Percentiles rank a stretch among this genome's conserved stretches.
phyloP scores from a whole-genome alignment of 768 basidiomycete species.

The Termitomyces sp. region DNA sequence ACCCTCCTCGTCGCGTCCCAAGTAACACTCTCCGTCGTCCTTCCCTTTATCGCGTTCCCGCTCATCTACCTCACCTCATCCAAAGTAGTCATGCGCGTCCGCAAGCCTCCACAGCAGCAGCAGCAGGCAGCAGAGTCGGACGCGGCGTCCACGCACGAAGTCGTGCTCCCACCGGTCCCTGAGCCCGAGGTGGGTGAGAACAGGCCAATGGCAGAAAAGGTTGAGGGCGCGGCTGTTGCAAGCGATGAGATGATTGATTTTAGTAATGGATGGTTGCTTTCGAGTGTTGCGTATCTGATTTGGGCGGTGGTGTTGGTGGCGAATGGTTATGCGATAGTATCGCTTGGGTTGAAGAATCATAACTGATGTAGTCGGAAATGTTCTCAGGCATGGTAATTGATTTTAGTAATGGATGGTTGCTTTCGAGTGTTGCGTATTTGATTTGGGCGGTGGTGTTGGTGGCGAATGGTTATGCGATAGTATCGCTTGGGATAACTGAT shows the following conservation, averaged over 20 bases:
- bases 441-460: slow-evolving; percentile 47
- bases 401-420: slow-evolving; percentile 36
- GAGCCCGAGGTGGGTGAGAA: slow-evolving; percentile 5
- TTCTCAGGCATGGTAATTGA: too few species aligned
- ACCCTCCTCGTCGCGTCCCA: slow-evolving; percentile 75
- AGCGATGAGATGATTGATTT: slow-evolving; percentile 32
- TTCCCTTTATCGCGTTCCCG: slow-evolving; percentile 75
- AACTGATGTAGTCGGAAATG: neutral
- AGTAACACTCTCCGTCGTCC: slow-evolving; percentile 68
- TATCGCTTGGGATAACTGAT: slow-evolving; percentile 30
- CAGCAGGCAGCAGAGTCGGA: too few species aligned
- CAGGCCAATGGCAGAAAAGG: slow-evolving; percentile 10
- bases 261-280: slow-evolving; percentile 38
- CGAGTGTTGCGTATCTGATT: slow-evolving; percentile 41
- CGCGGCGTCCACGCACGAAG: too few species aligned
- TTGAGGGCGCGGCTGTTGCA: slow-evolving; percentile 10
- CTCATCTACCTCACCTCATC: slow-evolving; percentile 68
- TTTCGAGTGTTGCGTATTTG: slow-evolving; percentile 42
- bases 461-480: slow-evolving; percentile 54
- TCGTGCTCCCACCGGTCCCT: too few species aligned
- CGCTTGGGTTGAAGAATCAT: slow-evolving; percentile 29
- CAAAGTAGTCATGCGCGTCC: slow-evolving; percentile 60
- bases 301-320: slow-evolving; percentile 49
- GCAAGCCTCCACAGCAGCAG: slow-evolving; percentile 23
- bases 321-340: slow-evolving; percentile 52